Evolutionary conservation across 371 early-diverging fungal species (phyloP).

Genomic region (Haplosporangium sp.): DNA sequence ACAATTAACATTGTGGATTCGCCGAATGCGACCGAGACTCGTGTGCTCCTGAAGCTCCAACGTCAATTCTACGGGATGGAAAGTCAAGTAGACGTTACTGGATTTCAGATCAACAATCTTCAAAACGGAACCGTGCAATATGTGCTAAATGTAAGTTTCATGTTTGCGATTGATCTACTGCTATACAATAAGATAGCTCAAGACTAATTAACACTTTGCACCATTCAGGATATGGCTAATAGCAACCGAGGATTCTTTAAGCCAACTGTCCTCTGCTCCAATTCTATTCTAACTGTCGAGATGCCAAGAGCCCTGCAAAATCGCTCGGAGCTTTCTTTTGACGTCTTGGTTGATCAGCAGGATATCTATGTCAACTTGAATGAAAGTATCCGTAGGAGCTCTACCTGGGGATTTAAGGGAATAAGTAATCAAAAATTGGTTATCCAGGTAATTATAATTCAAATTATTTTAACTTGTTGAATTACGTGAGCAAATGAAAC

Average conservation of each 20-base stretch:
- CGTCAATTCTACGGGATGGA: conserved; percentile 39
- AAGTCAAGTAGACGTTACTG: conserved; percentile 26
- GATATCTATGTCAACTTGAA: conserved; percentile 34
- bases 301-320: conserved; percentile 29
- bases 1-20: conserved; percentile 41
- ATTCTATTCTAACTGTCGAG: conserved; percentile 44
- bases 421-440: conserved; percentile 23
- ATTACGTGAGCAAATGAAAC: not conserved
- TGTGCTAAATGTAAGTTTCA: conserved; percentile 30
- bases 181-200: no score
- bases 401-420: conserved; percentile 32
- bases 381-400: conserved; percentile 21
- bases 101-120: conserved; percentile 30
- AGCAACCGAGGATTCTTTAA: conserved; percentile 27
- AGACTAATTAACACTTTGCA: not conserved
- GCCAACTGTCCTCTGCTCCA: conserved; percentile 36
- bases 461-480: not conserved
- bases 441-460: conserved; percentile 22
- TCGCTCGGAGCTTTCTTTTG: conserved; percentile 24
- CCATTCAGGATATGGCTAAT: conserved; percentile 37
- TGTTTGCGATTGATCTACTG: not conserved
- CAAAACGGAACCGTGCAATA: conserved; percentile 29
- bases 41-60: conserved; percentile 38
- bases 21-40: conserved; percentile 24
- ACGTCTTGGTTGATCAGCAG: conserved; percentile 35